phyloP scores from a whole-genome alignment of 768 basidiomycete genomes.

The Boletus vermiculosoides region DNA sequence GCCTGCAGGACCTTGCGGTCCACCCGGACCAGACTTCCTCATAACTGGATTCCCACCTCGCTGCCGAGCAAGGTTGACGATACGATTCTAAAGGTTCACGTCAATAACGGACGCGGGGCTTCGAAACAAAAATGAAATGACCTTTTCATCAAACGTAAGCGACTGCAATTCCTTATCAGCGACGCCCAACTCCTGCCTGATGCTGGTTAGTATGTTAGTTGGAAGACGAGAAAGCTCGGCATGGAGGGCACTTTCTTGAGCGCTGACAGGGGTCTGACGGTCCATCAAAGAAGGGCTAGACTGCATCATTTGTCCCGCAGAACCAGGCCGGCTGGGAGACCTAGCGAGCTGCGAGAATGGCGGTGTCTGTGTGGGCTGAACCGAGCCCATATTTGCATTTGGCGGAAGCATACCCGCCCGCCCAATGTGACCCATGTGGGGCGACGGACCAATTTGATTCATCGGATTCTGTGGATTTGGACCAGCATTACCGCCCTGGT shows the following conservation, averaged over 20 bases:
- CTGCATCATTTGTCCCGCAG: slow-evolving; percentile 50
- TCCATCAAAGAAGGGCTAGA: slow-evolving; percentile 57
- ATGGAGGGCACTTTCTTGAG: slow-evolving; percentile 32
- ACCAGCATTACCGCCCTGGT: slow-evolving; percentile 33
- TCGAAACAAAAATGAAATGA: slow-evolving; percentile 25
- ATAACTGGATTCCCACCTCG: slow-evolving; percentile 14
- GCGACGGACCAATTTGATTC: slow-evolving; percentile 52
- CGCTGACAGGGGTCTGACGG: slow-evolving; percentile 42
- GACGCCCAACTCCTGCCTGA: slow-evolving; percentile 46
- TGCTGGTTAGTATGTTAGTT: slow-evolving; percentile 24
- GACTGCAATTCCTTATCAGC: slow-evolving; percentile 45
- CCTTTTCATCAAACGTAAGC: slow-evolving; percentile 61
- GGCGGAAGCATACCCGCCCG: slow-evolving; percentile 50
- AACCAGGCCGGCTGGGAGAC: slow-evolving; percentile 60
- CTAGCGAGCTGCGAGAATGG: slow-evolving; percentile 46
- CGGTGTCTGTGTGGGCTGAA: slow-evolving; percentile 40
- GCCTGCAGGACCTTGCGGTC: slow-evolving; percentile 26
- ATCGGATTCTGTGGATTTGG: slow-evolving; percentile 39
- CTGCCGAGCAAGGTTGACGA: slow-evolving; percentile 32
- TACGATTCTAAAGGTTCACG: slow-evolving; percentile 33
- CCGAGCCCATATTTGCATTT: slow-evolving; percentile 39
- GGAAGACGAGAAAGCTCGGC: slow-evolving; percentile 46
- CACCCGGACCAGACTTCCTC: slow-evolving; percentile 32
- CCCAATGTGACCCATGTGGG: slow-evolving; percentile 47
- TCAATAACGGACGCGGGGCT: slow-evolving; percentile 8